A percentile compares a stretch with the other conserved stretches of the same genome.
Evolutionary conservation across 768 basidiomycete species (phyloP).

Genomic region (Russula ochroleuca): DNA sequence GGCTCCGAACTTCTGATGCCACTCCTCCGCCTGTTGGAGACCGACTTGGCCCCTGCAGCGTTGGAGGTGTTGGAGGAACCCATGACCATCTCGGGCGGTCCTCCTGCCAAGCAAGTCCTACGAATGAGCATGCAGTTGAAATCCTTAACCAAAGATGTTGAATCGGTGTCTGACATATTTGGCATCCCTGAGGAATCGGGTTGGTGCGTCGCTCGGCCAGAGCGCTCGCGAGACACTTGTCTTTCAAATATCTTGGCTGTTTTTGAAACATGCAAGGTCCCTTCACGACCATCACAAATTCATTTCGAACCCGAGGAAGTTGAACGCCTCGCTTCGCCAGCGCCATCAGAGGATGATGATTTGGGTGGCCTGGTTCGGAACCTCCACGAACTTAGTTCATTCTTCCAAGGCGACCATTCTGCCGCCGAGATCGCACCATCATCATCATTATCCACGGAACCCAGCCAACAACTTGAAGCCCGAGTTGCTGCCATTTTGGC

Average conservation of each 20-base stretch:
- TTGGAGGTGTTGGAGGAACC: slow-evolving; percentile 94
- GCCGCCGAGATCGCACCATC: slow-evolving; percentile 15
- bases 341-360: slow-evolving; percentile 53
- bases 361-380: slow-evolving; percentile 76
- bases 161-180: slow-evolving; percentile 67
- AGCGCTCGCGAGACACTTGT: slow-evolving; percentile 56
- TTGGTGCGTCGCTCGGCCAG: slow-evolving; percentile 77
- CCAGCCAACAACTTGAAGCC: slow-evolving; percentile 64
- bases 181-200: slow-evolving; percentile 79
- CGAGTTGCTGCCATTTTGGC: slow-evolving; percentile 79
- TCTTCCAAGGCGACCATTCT: slow-evolving; percentile 52
- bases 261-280: slow-evolving; percentile 76
- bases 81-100: slow-evolving; percentile 70
- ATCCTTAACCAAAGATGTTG: slow-evolving; percentile 42
- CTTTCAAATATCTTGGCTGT: slow-evolving; percentile 79
- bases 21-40: slow-evolving; percentile 80
- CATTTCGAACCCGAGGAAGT: slow-evolving; percentile 65
- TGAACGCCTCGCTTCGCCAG: slow-evolving; percentile 32
- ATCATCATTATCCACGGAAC: slow-evolving; percentile 35
- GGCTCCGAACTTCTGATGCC: slow-evolving; percentile 91
- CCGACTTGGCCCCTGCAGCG: slow-evolving; percentile 78
- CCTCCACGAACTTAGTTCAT: slow-evolving; percentile 68
- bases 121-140: slow-evolving; percentile 83
- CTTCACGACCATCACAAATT: slow-evolving; percentile 64
- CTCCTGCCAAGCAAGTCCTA: slow-evolving; percentile 78